A percentile compares a stretch with the other conserved stretches of the same genome.
phyloP scores from a whole-genome alignment of 345 rosid genomes.

The Abelmoschus esculentus region DNA sequence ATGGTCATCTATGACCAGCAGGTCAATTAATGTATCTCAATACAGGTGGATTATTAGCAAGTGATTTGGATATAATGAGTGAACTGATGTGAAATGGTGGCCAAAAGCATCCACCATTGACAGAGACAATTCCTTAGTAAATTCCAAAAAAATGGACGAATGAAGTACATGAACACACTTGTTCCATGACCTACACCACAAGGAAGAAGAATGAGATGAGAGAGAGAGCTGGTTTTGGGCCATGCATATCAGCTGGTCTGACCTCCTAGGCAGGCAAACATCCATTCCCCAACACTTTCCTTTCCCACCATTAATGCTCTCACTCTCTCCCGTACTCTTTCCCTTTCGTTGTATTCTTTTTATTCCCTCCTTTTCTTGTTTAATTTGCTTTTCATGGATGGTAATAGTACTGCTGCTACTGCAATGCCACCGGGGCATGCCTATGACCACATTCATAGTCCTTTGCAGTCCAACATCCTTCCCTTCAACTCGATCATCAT shows the following conservation, averaged over 20 bases:
- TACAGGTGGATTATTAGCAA: not conserved
- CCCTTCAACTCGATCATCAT: conserved; percentile 42
- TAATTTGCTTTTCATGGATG: conserved; percentile 35
- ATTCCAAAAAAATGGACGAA: conserved; percentile 39
- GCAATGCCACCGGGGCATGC: not conserved
- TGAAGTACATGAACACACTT: conserved; percentile 18
- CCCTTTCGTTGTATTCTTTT: not conserved
- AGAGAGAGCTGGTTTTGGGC: conserved; percentile 10
- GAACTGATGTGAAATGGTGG: not conserved
- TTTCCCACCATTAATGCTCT: not conserved
- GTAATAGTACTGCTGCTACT: not conserved
- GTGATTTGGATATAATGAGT: conserved; percentile 7
- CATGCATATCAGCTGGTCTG: conserved; percentile 15
- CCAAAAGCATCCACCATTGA: conserved; percentile 34
- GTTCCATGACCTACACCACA: conserved; percentile 17
- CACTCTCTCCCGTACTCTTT: not conserved
- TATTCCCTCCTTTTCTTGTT: not conserved
- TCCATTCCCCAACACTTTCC: not conserved
- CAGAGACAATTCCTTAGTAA: conserved; percentile 35
- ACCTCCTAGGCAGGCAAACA: conserved; percentile 19
- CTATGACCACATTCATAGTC: conserved; percentile 3
- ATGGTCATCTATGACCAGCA: no score
- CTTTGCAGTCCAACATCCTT: conserved; percentile 1
- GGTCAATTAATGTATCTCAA: not conserved
- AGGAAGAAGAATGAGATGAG: conserved; percentile 8